These are phyloP conservation scores for Penicillium pulvis DNA, from an alignment of 495 filamentous ascomycete genomes.

Conservation along the genomic window DNA sequence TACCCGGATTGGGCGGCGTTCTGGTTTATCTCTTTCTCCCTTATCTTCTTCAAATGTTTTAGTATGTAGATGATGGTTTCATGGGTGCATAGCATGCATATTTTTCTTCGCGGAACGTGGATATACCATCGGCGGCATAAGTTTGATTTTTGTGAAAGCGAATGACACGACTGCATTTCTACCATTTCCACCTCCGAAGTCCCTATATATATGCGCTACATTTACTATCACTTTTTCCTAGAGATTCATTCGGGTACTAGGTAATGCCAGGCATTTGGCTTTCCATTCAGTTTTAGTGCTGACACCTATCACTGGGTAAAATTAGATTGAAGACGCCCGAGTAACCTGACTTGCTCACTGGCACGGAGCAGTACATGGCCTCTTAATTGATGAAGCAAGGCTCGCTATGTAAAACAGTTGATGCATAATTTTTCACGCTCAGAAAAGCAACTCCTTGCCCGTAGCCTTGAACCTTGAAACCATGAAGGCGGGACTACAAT, in stretches of 20 bases:
- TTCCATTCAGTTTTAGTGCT: neutral
- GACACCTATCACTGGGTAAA: neutral
- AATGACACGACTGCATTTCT: neutral
- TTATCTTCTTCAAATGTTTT: constrained; percentile 16
- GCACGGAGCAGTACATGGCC: neutral
- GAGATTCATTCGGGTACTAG: neutral
- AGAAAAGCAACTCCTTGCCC: constrained; percentile 10
- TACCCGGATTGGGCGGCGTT: constrained; percentile 16
- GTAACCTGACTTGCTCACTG: neutral
- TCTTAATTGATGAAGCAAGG: neutral
- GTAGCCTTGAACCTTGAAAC: constrained; percentile 18
- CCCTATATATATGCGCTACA: too few relatives aligned
- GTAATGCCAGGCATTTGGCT: neutral
- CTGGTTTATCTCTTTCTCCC: constrained; percentile 19
- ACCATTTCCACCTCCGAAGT: too few relatives aligned
- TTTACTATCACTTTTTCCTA: too few relatives aligned
- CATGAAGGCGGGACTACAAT: constrained; percentile 18
- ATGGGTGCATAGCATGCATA: constrained; percentile 20
- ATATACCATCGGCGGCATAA: constrained; percentile 23
- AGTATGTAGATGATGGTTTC: constrained; percentile 8
- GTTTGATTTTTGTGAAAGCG: constrained; percentile 17
- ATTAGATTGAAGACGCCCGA: neutral
- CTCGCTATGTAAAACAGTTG: neutral
- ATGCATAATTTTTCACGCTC: neutral
- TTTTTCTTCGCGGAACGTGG: constrained; percentile 9